Percentiles rank a stretch among this genome's conserved stretches.
Evolutionary conservation across 2,329 filamentous ascomycete species (phyloP).

Genomic region (Aspergillus latus): DNA sequence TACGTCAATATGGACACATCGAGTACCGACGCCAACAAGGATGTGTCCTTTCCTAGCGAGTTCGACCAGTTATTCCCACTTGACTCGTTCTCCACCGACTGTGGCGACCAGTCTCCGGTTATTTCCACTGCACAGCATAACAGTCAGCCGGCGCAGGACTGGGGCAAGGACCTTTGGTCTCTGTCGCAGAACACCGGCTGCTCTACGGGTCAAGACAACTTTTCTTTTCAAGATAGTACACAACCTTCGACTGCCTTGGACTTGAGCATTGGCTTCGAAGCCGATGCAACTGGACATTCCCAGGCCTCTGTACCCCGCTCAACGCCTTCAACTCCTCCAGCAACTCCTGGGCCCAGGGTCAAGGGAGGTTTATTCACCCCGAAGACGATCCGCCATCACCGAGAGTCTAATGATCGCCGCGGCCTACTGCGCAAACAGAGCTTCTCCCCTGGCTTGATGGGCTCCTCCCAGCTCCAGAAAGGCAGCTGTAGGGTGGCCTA

Average conservation of each 20-base stretch:
- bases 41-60: slow-evolving; percentile 50
- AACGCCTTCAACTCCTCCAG: slow-evolving; percentile 39
- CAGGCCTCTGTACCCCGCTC: slow-evolving; percentile 21
- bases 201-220: slow-evolving; percentile 29
- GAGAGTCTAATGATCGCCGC: slow-evolving; percentile 44
- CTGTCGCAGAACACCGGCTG: slow-evolving; percentile 52
- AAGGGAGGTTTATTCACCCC: slow-evolving; percentile 40
- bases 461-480: slow-evolving; percentile 50
- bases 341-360: slow-evolving; percentile 38
- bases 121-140: slow-evolving; percentile 47
- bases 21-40: slow-evolving; percentile 49
- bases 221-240: slow-evolving; percentile 39
- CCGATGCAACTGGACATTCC: slow-evolving; percentile 24
- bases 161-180: slow-evolving; percentile 55
- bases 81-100: slow-evolving; percentile 52
- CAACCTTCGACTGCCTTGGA: slow-evolving; percentile 39
- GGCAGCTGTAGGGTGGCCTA: slow-evolving; percentile 37
- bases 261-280: slow-evolving; percentile 35
- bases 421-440: slow-evolving; percentile 43
- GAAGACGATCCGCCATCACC: slow-evolving; percentile 40
- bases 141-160: slow-evolving; percentile 49
- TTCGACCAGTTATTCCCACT: slow-evolving; percentile 54
- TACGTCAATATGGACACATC: slow-evolving; percentile 60
- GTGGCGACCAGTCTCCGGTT: slow-evolving; percentile 51
- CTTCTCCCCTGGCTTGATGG: slow-evolving; percentile 55